Base-by-base conservation (phyloP, 148 eudicot species). In the Chenopodium formosanum region DNA sequence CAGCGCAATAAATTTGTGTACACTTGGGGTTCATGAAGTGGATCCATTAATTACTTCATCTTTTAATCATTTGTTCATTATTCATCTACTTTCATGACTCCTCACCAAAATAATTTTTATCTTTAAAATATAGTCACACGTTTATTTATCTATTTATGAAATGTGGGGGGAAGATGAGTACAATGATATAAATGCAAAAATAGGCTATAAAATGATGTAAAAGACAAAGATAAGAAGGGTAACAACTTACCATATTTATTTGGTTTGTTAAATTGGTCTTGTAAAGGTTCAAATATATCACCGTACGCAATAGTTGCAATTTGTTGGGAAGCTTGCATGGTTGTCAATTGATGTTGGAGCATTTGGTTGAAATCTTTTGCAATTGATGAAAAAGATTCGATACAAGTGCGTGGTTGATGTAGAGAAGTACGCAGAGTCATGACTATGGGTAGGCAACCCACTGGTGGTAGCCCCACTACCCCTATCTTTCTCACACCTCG, bases 401-500 rank as follows among this genome's bases (percentile, higher is more conserved):
- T 76, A 71, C 97, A 93, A 3, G 32, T 65, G 23, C 92, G 95
- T 80, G 78, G 76, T 37, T 83, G 11, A 0, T 75, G 12, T 12
- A 4, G 47, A 31, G 65, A 20, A 3, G 86, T 32, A 72, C 77
- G 52, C 2, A 83, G n/a, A 9, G 90, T 91, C 22, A 91, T 89
- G 6, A 86, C 85, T 11, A 48, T 74, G 2, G 97, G 97, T 85
- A 93, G 62, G 84, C 93, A 91, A 31, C 97, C 92, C 20, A 89
- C 85, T 11, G 94, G 97, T 31, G 97, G 92, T 65, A 90, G 75
- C 9, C 91, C 89, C 20, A 88, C 91, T 8, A 92, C 80, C 0
- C 46, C 89, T 6, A 92, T 89, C 44, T 12, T 82, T 70, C 76
- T 76, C 64, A 92, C 97, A 6, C 94, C 98, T 73, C 84, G 48